Base-by-base conservation (phyloP, 352 stramenopile genomes). In the Globisporangium rhizosaccharum region DNA sequence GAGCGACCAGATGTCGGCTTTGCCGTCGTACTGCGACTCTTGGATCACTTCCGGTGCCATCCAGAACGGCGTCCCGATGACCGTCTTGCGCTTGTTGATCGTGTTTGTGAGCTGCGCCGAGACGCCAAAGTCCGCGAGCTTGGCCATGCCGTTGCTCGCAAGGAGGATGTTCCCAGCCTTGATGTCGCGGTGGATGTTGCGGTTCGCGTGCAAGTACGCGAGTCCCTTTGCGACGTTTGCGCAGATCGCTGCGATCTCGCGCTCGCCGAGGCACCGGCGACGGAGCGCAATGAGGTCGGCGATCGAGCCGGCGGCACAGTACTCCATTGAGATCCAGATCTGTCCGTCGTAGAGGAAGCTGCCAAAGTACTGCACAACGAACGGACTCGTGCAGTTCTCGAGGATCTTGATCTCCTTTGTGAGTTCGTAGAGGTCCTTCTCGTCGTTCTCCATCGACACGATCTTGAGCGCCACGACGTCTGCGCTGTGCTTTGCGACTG, bases 31-130 rank as follows among this genome's bases (percentile, higher is more conserved):
- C 53, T 85, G 68, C 20, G 88, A 79, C 73, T 96, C 74, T 62
- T 90, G 79, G 49, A 97, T 96, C 39, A 97, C 89, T 59, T 97
- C 88, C 6, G 88, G 88, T 23, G 89, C 88, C 89, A 97, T 96
- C 87, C 88, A 97, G 67, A 94, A 97, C 7, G 89, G 89, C 18
- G 89, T 96, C 26, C 89, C 89, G 44, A 95, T 89, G 33, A 96
- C 87, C 10, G 88, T 96, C 47, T 90, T 83, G n/a, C 88, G 85
- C 66, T 96, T 96, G 53, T 82, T 90, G 61, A 96, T 86, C n/a
- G 83, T 95, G 61, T 82, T 83, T 10, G 84, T 97, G 58, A 96
- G 75, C 66, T 94, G 84, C 26, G 85, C 89, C n/a, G 85, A 92
- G 41, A 96, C 89, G 56, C 89, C 89, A 73, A 97, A 97, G 67